Evolutionary conservation across 2,329 filamentous ascomycete species (phyloP), one percentile per base, ranked within the genome.

Genomic region (Neofusicoccum cordaticola): DNA sequence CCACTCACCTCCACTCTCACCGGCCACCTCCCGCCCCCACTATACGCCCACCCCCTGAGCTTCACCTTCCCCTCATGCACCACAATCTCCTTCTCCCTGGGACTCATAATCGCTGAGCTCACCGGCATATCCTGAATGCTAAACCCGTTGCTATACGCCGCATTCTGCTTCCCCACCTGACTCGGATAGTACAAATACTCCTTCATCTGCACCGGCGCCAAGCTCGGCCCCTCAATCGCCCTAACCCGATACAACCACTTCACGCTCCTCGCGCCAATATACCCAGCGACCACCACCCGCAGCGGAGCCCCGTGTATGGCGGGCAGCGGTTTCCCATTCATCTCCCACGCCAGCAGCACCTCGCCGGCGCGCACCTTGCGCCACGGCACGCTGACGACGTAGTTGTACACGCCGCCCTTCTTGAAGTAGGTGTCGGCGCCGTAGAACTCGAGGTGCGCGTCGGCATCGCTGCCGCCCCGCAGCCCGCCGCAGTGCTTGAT

Each of bases 391-490:
- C 82, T 86, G 53, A 90, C 87, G 19, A 84, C 80, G 69, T 91
- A 92, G 73, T 91, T 91, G 77, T 84, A 85, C 0, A 84, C 81
- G 50, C 88, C 77, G 15, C 83, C 81, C 57, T 87, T 85, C 73
- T 91, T 91, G 79, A 91, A 89, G 70, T 92, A 91, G 0, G 88
- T 90, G 65, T 92, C 90, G 0, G 86, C 88, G 0, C 89, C 89
- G 65, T 85, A 87, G 56, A 92, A 83, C 68, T 91, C 88, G 12
- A 91, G 74, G 67, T 92, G 87, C 65, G 86, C 84, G 22, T 57
- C 52, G 35, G 6, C 11, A 0, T 80, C 86, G 1, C 79, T 77
- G 0, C 81, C 76, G 27, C 78, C 72, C 19, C 1, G 1, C 1
- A 90, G 75, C 0, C 88, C 89, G 2, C 88, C 89, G 66, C 89